phyloP scores from a whole-genome alignment of 441 rosid species.

The Bocquillonia castaneifolia region DNA sequence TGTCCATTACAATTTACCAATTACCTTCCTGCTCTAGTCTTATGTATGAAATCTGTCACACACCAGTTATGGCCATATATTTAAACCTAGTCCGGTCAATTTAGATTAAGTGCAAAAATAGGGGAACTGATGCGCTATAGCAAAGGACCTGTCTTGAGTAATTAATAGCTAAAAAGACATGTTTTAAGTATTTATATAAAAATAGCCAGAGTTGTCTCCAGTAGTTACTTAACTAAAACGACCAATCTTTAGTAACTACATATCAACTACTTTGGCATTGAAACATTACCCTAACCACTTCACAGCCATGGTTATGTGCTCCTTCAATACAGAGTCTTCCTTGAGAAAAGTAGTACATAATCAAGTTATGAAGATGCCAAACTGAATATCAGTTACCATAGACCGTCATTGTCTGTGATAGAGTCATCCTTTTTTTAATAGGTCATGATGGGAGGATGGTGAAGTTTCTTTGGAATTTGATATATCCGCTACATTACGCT shows the following conservation, averaged over 20 bases:
- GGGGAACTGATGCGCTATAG: not conserved
- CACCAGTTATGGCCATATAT: not conserved
- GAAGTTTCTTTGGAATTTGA: not conserved
- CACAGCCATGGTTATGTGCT: not conserved
- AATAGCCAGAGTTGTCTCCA: too few relatives aligned
- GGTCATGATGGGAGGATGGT: conserved; percentile 1
- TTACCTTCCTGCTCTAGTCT: not conserved
- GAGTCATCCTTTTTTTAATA: not conserved
- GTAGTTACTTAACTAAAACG: too few relatives aligned
- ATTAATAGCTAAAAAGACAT: too few relatives aligned
- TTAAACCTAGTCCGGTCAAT: not conserved
- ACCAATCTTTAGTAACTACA: too few relatives aligned
- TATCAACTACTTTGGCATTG: not conserved
- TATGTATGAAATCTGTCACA: not conserved
- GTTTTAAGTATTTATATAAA: too few relatives aligned
- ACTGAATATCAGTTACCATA: not conserved
- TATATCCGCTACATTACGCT: not conserved
- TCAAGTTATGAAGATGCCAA: not conserved
- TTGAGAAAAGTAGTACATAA: not conserved
- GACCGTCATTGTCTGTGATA: not conserved
- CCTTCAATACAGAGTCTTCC: not conserved
- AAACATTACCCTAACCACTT: not conserved
- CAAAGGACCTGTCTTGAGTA: not conserved
- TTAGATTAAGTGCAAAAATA: not conserved
- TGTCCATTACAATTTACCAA: not conserved